Base-by-base conservation (phyloP, 2,329 filamentous ascomycete genomes). In the Clarireedia homoeocarpa region DNA sequence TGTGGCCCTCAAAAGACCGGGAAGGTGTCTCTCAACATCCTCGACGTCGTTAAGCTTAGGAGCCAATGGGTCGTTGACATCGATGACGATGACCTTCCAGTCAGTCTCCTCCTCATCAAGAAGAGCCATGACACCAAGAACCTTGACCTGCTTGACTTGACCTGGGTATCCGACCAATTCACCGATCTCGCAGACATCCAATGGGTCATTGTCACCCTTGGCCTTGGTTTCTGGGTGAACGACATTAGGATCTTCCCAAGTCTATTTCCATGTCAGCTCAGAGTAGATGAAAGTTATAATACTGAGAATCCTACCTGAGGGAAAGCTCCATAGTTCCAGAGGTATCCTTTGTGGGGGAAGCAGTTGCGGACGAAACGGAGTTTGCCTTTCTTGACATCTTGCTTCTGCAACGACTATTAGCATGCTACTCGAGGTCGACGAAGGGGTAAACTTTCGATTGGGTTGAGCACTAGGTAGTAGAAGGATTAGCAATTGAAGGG, bases 271-370 rank as follows among this genome's bases (percentile, higher is more conserved):
- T 30, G 56, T 66, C 38, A 66, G 62, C 51, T 17, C n/a, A 12
- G 45, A 23, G 48, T 27, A 39, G 5, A 46, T 44, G 26, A 10
- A 15, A 9, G 26, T 12, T 39, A 23, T 30, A 40, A 0, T 2
- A n/a, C 17, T 26, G 20, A 4, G 15, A 5, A 45, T 53, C 81
- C 71, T 81, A 94, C 90, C 81, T 94, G 90, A 69, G 94, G 94
- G 86, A 99, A 97, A 75, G 91, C 91, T 79, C 94, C 94, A 78
- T 99, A 99, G 85, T 99, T 99, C 94, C 94, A 99, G 69, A 99
- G 89, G 78, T 99, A 99, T 66, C 94, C 94, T 85, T 99, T 97
- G 88, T 99, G 94, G 69, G 94, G 94, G 84, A 99, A 99, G 86
- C 94, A 99, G 87, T 99, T 99, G 79, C 94, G 91, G 73, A 99